Percentiles rank a stretch among this genome's conserved stretches.
phyloP scores from a whole-genome alignment of 2,329 filamentous ascomycete species.

The Clathrospora elynae region DNA sequence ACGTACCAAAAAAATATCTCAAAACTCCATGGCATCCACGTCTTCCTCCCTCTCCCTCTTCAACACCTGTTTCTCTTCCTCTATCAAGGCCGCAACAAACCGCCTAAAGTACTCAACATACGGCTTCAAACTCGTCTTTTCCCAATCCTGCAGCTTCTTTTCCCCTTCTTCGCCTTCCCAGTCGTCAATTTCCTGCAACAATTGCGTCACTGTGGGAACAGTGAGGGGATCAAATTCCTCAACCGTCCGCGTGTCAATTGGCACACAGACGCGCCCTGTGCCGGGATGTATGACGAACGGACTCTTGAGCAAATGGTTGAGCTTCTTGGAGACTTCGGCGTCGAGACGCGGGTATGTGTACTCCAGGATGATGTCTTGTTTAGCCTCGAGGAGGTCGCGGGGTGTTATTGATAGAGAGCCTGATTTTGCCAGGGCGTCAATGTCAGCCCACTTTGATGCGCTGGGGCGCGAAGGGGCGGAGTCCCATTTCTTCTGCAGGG shows the following conservation, averaged over 20 bases:
- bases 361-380: constrained; percentile 94
- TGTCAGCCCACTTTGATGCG: constrained; percentile 88
- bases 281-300: constrained; percentile 96
- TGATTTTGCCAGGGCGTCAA: constrained; percentile 80
- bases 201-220: constrained; percentile 85
- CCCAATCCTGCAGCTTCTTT: constrained; percentile 77
- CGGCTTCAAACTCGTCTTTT: constrained; percentile 93
- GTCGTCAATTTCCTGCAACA: constrained; percentile 83
- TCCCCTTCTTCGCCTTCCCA: constrained; percentile 63
- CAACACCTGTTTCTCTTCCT: constrained; percentile 63
- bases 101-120: constrained; percentile 88
- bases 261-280: constrained; percentile 92
- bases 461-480: constrained; percentile 78
- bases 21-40: constrained; percentile 69
- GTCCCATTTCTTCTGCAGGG: constrained; percentile 88
- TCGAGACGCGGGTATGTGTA: constrained; percentile 98
- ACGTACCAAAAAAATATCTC: no score
- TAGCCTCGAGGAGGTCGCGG: constrained; percentile 78
- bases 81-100: constrained; percentile 79
- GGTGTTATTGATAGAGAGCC: constrained; percentile 75
- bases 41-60: constrained; percentile 63
- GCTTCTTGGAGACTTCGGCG: constrained; percentile 95
- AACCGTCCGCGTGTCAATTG: constrained; percentile 76
- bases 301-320: constrained; percentile 96
- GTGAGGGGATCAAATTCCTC: constrained; percentile 84